phyloP scores from a whole-genome alignment of 106 monocot species.

The Dendrobium catenatum region DNA sequence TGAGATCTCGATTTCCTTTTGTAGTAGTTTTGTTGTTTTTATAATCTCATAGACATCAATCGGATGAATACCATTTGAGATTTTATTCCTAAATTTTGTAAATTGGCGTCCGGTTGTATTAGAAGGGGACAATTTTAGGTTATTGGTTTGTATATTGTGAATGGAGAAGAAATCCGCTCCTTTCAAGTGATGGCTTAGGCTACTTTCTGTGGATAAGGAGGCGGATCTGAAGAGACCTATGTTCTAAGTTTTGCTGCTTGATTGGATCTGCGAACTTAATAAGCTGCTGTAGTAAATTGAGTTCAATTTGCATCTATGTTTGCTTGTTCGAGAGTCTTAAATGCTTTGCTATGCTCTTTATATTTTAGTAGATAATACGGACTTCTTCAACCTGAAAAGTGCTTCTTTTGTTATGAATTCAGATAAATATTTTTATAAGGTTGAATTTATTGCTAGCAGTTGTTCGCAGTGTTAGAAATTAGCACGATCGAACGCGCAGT shows the following conservation, averaged over 20 bases:
- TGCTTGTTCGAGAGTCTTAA: not conserved
- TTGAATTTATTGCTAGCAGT: not conserved
- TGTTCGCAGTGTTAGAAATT: too few relatives aligned
- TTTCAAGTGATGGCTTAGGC: not conserved
- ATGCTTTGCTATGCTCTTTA: not conserved
- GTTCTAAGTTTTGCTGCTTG: not conserved
- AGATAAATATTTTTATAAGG: not conserved
- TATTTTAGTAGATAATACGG: not conserved
- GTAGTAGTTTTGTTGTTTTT: not conserved
- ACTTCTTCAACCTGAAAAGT: not conserved
- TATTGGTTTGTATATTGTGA: not conserved
- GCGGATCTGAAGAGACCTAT: not conserved
- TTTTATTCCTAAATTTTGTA: not conserved
- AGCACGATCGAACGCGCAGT: too few relatives aligned
- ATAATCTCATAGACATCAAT: not conserved
- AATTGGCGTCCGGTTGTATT: too few relatives aligned
- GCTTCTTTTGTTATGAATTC: not conserved
- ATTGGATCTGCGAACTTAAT: not conserved
- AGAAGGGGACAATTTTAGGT: not conserved
- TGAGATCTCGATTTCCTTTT: slow-evolving; percentile 1
- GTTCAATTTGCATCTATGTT: not conserved
- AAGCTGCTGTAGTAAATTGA: not conserved
- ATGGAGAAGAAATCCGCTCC: not conserved
- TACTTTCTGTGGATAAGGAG: not conserved
- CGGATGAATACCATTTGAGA: not conserved